Base-by-base conservation (phyloP, 2,329 filamentous ascomycete genomes). In the Aspergillus floridensis region DNA sequence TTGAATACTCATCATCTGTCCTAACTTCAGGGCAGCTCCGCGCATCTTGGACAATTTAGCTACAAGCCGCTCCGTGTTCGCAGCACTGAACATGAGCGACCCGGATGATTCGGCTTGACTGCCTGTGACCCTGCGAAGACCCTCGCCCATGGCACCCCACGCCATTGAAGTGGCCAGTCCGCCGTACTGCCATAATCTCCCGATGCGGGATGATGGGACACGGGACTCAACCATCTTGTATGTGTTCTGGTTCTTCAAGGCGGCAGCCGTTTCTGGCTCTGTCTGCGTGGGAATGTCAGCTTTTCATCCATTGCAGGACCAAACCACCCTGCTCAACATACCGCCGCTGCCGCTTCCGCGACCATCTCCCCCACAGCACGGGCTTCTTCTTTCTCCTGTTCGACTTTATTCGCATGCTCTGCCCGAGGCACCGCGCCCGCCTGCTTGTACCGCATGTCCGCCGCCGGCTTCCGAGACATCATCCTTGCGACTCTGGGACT, bases 1-100 rank as follows among this genome's bases (percentile, higher is more conserved):
- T 80, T 99, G 95, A 71, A 99, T 95, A 74, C 92, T 97, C 82
- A 99, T 89, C 90, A 98, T 95, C 79, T 99, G 95, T 0, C 95
- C 96, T 26, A 99, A 79, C 79, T 99, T 99, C 47, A 99, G 81
- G n/a, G 95, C 95, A 5, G 95, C 96, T 41, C 95, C 95, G 69
- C 95, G 87, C 95, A 99, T 99, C 22, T 91, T 89, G 3, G 93
- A 98, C 2, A 99, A 83, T 75, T 96, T 97, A 5, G 91, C 83
- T 1, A 99, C 95, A 8, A 99, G 83, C 51, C 96, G 86, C 73
- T 98, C 93, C 85, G 98, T 92, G 70, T 99, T 99, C 10, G 82
- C 87, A 5, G 91, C 84, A 74, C 91, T 98, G 58, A 99, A 85
- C 79, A 99, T 87, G 8, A 96, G 81, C 1, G 93, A 96, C 1